Base-by-base conservation (phyloP, 108 stramenopile genomes). In the Cylindrotheca fusiformis region DNA sequence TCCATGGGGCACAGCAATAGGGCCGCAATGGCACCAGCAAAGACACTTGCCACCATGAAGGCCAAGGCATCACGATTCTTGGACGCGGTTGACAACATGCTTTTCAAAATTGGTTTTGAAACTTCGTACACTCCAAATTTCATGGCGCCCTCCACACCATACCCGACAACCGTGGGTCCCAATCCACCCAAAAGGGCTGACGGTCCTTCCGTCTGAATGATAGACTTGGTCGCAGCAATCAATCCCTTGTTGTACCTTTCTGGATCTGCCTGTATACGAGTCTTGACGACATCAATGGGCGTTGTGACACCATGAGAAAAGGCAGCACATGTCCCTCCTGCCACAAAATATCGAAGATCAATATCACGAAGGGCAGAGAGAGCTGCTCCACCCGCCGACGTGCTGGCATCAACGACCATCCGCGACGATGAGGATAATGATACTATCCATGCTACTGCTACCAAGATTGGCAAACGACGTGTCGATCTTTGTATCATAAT, bases 41-140 rank as follows among this genome's bases (percentile, higher is more conserved):
- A 55, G 25, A 92, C 66, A 29, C 81, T 82, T 1, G 95, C 93
- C 14, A 84, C 28, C 1, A 96, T 55, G 64, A 82, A 93, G 6
- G 81, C 77, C 44, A 87, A 25, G 10, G 78, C 70, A 6, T 41
- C 36, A 22, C 63, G 55, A 5, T 71, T 52, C 32, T 69, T 56
- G 60, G 36, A 59, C 25, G 65, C 8, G 36, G 36, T 10, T 41
- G 36, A 6, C 19, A 87, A 61, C 0, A 90, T 48, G 21, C 65
- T 21, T 1, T 60, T 51, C 28, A 85, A 77, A 25, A 94, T 49
- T 17, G 93, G 91, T 62, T 97, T 97, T 33, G 75, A 60, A n/a
- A 91, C 64, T 65, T 96, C 97, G 71, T 96, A 97, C 23, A 91
- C 81, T 2, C 97, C 97, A 66, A 96, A 97, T 70, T 75, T 75